Evolutionary conservation across 169 alveolate genomes (phyloP), one percentile per base, ranked within the genome.

Genomic region (Eimeria zaria): DNA sequence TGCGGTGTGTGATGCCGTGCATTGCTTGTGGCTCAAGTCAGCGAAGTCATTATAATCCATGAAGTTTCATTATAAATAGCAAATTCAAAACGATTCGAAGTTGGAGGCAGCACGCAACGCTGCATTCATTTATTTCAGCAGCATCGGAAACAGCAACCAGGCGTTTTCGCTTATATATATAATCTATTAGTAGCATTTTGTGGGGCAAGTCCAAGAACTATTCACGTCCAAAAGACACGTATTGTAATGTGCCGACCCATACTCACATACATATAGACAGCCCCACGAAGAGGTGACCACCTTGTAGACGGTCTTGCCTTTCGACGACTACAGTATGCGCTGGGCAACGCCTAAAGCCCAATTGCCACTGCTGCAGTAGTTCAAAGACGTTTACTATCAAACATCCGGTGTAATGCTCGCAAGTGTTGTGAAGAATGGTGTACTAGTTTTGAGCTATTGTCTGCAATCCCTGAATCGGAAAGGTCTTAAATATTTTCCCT

Each of bases 11-110:
- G 3, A 27, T 69, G 48, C 27, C 48, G 44, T n/a, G 44, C 78
- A 69, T 8, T 69, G 78, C 60, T 12, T 41, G 58, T 14, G 20
- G 41, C 22, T 73, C 84, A 39, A 39, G 24, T 36, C 1, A 39
- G 5, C 39, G 41, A 74, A 36, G 5, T 1, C 8, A 36, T 36
- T 36, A 51, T 73, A 73, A 73, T 14, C 46, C 18, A 41, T 39
- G 20, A 36, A 73, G 46, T 73, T 36, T 18, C 18, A 46, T 11
- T 74, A 20, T 30, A 74, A 74, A 74, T 44, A 22, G 39, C 16
- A 74, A 74, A 74, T 74, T 74, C 85, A 74, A 74, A 74, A 74
- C 85, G 85, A 74, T 74, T 74, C 20, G 18, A 24, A 74, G 62
- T 41, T 74, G 60, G 39, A 41, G 30, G 60, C 39, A 39, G 39